A percentile compares a stretch with the other conserved stretches of the same genome.
These are phyloP conservation scores for Rhizophagus sp. DNA, from an alignment of 192 early-diverging fungal genomes.

Conservation along the genomic window DNA sequence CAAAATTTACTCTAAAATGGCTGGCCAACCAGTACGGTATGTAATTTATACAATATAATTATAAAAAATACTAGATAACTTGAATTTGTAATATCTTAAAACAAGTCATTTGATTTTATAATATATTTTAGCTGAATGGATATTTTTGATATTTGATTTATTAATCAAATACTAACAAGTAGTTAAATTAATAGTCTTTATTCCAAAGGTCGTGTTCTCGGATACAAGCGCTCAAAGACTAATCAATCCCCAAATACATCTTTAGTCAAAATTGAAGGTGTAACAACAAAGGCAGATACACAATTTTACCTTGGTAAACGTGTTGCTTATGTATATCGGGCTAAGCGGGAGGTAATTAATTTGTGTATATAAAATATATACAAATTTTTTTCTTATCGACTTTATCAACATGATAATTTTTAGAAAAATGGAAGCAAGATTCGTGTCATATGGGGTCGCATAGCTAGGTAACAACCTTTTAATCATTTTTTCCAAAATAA, in stretches of 20 bases:
- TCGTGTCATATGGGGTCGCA: slow-evolving; percentile 97
- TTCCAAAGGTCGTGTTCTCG: slow-evolving; percentile 96
- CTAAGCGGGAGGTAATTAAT: slow-evolving; percentile 63
- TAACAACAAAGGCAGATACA: slow-evolving; percentile 85
- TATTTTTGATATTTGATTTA: neutral
- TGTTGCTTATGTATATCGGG: slow-evolving; percentile 97
- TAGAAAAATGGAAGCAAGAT: slow-evolving; percentile 87
- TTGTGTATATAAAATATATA: neutral
- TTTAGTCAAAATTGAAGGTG: slow-evolving; percentile 93
- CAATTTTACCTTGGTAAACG: slow-evolving; percentile 99
- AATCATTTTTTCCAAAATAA: neutral
- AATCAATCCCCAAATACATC: slow-evolving; percentile 89
- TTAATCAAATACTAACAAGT: neutral
- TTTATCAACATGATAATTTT: no score
- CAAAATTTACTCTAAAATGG: neutral
- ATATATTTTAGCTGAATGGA: no score
- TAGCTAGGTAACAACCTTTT: slow-evolving; percentile 67
- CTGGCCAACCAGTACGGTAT: slow-evolving; percentile 6
- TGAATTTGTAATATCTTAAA: neutral
- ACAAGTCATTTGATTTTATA: no score
- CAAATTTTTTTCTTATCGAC: no score
- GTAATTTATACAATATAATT: neutral
- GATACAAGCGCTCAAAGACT: slow-evolving; percentile 91
- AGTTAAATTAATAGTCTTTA: slow-evolving; percentile 74
- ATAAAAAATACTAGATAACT: neutral